Percentiles rank a stretch among this genome's conserved stretches.
Evolutionary conservation across 2,329 filamentous ascomycete species (phyloP).

Genomic region (Fusarium sp.): DNA sequence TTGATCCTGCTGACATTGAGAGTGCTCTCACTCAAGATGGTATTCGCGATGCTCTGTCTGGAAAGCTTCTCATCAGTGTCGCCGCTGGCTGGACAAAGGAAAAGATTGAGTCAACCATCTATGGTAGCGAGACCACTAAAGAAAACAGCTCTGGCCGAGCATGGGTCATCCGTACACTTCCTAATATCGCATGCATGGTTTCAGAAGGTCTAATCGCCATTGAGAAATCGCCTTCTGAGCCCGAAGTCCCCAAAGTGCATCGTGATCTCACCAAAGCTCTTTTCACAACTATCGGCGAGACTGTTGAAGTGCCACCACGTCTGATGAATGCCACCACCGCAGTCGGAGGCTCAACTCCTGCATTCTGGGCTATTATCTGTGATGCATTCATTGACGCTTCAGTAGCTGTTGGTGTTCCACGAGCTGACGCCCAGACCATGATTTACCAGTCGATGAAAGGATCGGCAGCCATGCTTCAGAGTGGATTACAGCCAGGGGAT

Average conservation of each 20-base stretch:
- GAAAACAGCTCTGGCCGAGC: slow-evolving; percentile 35
- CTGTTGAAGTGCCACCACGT: slow-evolving; percentile 61
- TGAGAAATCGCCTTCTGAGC: slow-evolving; percentile 42
- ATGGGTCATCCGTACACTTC: slow-evolving; percentile 51
- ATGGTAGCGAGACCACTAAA: slow-evolving; percentile 41
- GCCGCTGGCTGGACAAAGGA: slow-evolving; percentile 62
- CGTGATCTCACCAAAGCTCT: slow-evolving; percentile 56
- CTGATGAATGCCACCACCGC: slow-evolving; percentile 70
- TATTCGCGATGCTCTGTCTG: slow-evolving; percentile 54
- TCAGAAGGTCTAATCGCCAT: slow-evolving; percentile 52
- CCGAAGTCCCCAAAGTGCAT: slow-evolving; percentile 33
- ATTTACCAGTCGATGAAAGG: slow-evolving; percentile 71
- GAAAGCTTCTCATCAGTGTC: slow-evolving; percentile 64
- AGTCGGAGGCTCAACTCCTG: slow-evolving; percentile 70
- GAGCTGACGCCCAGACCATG: slow-evolving; percentile 68
- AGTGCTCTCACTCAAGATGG: slow-evolving; percentile 53
- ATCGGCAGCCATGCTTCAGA: slow-evolving; percentile 64
- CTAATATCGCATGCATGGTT: slow-evolving; percentile 53
- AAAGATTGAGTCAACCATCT: slow-evolving; percentile 54
- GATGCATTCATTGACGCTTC: slow-evolving; percentile 71
- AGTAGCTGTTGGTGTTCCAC: slow-evolving; percentile 69
- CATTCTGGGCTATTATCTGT: slow-evolving; percentile 69
- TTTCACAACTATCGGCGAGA: slow-evolving; percentile 66
- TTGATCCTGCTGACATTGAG: slow-evolving; percentile 60
- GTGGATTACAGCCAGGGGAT: slow-evolving; percentile 67